Percentiles rank a stretch among this genome's conserved stretches.
These are phyloP conservation scores for Pulveroboletus sp. DNA, from an alignment of 768 basidiomycete genomes.

Conservation along the genomic window DNA sequence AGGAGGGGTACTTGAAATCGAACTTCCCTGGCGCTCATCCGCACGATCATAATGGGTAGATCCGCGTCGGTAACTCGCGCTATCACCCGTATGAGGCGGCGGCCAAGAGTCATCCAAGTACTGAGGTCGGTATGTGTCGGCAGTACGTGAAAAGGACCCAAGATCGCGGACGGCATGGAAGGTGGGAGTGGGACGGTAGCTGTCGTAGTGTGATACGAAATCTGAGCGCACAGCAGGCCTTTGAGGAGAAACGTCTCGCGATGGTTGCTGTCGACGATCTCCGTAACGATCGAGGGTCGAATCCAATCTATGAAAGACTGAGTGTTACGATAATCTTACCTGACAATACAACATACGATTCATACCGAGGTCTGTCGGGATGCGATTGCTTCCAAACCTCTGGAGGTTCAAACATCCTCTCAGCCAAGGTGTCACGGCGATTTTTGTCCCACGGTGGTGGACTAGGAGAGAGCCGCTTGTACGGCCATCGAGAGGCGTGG, in stretches of 20 bases:
- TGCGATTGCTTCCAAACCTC: constrained; percentile 67
- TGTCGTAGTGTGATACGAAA: constrained; percentile 39
- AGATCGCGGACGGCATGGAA: constrained; percentile 39
- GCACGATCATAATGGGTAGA: constrained; percentile 22
- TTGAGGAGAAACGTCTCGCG: constrained; percentile 38
- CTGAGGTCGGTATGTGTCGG: constrained; percentile 53
- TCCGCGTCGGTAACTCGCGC: constrained; percentile 24
- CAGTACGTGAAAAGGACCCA: constrained; percentile 34
- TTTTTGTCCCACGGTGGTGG: constrained; percentile 31
- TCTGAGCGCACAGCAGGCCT: constrained; percentile 32
- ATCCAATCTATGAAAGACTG: constrained; percentile 22
- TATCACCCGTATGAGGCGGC: constrained; percentile 29
- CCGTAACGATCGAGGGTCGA: constrained; percentile 33
- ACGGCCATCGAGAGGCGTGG: constrained; percentile 41
- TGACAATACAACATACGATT: constrained; percentile 35
- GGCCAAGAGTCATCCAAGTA: constrained; percentile 37
- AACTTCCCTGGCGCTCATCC: constrained; percentile 28
- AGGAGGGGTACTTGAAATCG: constrained; percentile 34
- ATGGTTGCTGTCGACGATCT: constrained; percentile 34
- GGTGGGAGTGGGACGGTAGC: constrained; percentile 44
- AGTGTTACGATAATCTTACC: constrained; percentile 21
- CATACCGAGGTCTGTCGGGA: constrained; percentile 43
- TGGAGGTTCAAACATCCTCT: constrained; percentile 71
- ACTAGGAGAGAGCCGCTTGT: constrained; percentile 41
- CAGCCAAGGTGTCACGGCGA: constrained; percentile 38